Conservation (phyloP, 768 basidiomycete genomes). For the Phallus indusiatus region DNA sequence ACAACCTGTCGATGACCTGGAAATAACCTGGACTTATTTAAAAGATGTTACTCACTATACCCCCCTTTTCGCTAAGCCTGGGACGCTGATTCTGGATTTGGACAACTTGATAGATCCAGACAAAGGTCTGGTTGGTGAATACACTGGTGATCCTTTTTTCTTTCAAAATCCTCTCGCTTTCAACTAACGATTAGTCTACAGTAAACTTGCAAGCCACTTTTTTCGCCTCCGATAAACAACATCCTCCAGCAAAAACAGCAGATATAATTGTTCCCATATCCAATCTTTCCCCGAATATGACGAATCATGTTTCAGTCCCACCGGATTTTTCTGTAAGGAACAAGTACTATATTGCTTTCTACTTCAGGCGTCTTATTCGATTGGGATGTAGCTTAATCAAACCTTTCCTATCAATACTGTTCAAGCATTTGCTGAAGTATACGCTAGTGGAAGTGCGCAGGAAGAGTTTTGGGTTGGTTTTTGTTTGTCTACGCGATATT, state of each 20-base stretch:
- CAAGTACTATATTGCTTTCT: neutral
- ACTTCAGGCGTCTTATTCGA: neutral
- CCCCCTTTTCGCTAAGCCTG: constrained; percentile 58
- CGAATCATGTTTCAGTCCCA: constrained; percentile 68
- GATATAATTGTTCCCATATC: constrained; percentile 63
- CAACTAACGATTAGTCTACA: constrained; percentile 19
- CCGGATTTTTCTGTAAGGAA: constrained; percentile 53
- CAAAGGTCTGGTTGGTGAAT: constrained; percentile 48
- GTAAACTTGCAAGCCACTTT: constrained; percentile 65
- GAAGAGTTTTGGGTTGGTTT: constrained; percentile 71
- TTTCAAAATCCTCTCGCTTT: neutral
- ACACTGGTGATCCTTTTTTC: constrained; percentile 39
- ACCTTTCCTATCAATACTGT: constrained; percentile 64
- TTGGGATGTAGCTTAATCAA: constrained; percentile 43
- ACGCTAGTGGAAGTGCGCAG: constrained; percentile 53
- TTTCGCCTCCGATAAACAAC: constrained; percentile 45
- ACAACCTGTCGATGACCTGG: constrained; percentile 54
- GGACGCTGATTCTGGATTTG: constrained; percentile 63
- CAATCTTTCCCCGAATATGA: constrained; percentile 50
- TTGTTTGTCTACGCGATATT: neutral
- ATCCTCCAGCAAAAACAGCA: constrained; percentile 51
- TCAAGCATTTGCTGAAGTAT: constrained; percentile 58
- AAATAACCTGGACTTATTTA: constrained; percentile 70
- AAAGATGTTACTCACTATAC: constrained; percentile 70
- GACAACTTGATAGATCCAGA: constrained; percentile 51